Base-by-base conservation (phyloP, 164 flowering plant genomes). In the Kalanchoe fedtschenkoi region DNA sequence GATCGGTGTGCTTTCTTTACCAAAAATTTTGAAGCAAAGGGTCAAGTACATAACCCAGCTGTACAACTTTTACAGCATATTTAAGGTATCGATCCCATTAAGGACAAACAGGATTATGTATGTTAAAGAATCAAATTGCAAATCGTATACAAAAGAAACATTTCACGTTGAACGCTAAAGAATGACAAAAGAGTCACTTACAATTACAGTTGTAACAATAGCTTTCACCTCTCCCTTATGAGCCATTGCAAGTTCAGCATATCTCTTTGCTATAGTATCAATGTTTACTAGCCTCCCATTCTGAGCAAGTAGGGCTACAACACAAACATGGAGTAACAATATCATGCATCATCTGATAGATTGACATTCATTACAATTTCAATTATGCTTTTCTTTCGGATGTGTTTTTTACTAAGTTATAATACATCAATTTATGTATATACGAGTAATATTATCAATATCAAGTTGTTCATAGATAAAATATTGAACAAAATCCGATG, bases 141-240 rank as follows among this genome's bases (percentile, higher is more conserved):
- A 55, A 38, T 8, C 22, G 6, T 6, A 60, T 5, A 22, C 19
- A 6, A 13, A 33, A 15, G 21, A 11, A 34, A 11, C 47, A 13
- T 19, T 15, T 14, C 21, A 17, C 6, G 28, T 16, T 3, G 22
- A n/a, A 2, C 16, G 39, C 26, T 16, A 33, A 34, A 33, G 32
- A 37, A 42, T 7, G 58, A 42, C 53, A 77, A 32, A 26, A 29
- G 56, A 5, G 61, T 37, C 60, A 77, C 97, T 83, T 80, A 89
- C 97, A 76, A 89, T 84, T 34, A 87, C 92, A 69, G 88, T 71
- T 62, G 95, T 91, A 42, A 91, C 98, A 61, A 64, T 71, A 17
- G 80, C 95, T 68, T 81, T 85, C 68, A 91, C 79, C 73, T 77
- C 87, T 67, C 92, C 92, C 77, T 62, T 83, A 32, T 86, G 89